These are phyloP conservation scores for Camelina laxa DNA, from an alignment of 345 rosid species.

Conservation along the genomic window DNA sequence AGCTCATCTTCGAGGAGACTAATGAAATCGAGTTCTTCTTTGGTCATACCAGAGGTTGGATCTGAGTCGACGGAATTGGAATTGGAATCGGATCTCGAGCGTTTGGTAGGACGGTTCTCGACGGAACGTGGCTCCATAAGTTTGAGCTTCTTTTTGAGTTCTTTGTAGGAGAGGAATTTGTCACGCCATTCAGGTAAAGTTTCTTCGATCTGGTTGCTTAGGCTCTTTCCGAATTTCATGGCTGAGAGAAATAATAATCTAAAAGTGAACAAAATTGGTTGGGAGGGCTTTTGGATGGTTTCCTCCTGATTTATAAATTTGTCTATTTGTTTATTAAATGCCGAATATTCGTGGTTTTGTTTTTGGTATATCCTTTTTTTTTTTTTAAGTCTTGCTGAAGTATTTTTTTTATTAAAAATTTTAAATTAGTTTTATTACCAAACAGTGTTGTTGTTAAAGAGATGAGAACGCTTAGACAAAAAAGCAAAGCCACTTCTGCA, in stretches of 20 bases:
- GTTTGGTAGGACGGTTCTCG: conserved; percentile 59
- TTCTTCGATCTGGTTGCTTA: conserved; percentile 95
- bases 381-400: conserved; percentile 24
- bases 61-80: conserved; percentile 39
- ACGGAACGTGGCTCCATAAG: conserved; percentile 58
- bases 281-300: background rate
- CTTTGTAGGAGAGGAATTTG: conserved; percentile 95
- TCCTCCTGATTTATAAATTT: conserved; percentile 40
- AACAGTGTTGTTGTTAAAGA: too few relatives aligned
- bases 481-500: too few relatives aligned
- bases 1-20: conserved; percentile 76
- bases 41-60: conserved; percentile 48
- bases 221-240: conserved; percentile 96
- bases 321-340: conserved; percentile 26
- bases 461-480: too few relatives aligned
- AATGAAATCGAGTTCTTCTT: conserved; percentile 75
- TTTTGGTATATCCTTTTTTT: conserved; percentile 62
- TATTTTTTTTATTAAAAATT: too few relatives aligned
- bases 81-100: conserved; percentile 48
- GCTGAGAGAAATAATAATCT: background rate
- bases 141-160: conserved; percentile 84
- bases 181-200: conserved; percentile 95
- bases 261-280: conserved; percentile 10
- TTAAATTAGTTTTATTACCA: too few relatives aligned
- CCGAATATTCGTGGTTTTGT: conserved; percentile 70